phyloP scores from a whole-genome alignment of 768 basidiomycete species.

The Phanerochaete sordida region DNA sequence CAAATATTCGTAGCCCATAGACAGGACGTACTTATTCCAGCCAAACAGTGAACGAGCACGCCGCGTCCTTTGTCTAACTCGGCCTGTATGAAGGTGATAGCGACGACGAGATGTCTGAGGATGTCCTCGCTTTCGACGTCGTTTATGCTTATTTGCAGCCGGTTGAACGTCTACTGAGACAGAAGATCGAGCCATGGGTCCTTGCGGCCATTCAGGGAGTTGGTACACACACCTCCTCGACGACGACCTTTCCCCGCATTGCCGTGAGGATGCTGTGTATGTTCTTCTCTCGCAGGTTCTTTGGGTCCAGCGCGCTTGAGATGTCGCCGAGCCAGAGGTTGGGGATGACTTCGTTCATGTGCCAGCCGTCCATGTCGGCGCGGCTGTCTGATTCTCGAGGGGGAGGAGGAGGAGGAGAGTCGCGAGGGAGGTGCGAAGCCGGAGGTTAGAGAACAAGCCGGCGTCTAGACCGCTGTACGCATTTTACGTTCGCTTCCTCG shows the following conservation, averaged over 20 bases:
- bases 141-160: slow-evolving; percentile 75
- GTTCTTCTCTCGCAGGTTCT: slow-evolving; percentile 60
- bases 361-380: background rate
- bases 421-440: background rate
- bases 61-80: slow-evolving; percentile 73
- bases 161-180: slow-evolving; percentile 64
- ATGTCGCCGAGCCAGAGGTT: slow-evolving; percentile 86
- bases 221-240: slow-evolving; percentile 51
- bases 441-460: background rate
- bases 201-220: slow-evolving; percentile 1
- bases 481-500: background rate
- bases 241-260: slow-evolving; percentile 64
- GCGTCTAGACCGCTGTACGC: background rate
- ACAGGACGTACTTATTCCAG: slow-evolving; percentile 71
- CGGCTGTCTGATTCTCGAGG: background rate
- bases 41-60: slow-evolving; percentile 88
- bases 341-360: slow-evolving; percentile 77
- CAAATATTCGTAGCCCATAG: background rate
- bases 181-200: background rate
- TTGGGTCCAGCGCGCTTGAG: slow-evolving; percentile 59
- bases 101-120: slow-evolving; percentile 70
- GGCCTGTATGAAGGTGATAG: slow-evolving; percentile 79
- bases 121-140: slow-evolving; percentile 76
- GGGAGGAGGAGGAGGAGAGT: background rate
- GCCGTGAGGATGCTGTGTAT: slow-evolving; percentile 74